Conservation (phyloP, 2,329 filamentous ascomycete species). For the Aspergillus neotritici region DNA sequence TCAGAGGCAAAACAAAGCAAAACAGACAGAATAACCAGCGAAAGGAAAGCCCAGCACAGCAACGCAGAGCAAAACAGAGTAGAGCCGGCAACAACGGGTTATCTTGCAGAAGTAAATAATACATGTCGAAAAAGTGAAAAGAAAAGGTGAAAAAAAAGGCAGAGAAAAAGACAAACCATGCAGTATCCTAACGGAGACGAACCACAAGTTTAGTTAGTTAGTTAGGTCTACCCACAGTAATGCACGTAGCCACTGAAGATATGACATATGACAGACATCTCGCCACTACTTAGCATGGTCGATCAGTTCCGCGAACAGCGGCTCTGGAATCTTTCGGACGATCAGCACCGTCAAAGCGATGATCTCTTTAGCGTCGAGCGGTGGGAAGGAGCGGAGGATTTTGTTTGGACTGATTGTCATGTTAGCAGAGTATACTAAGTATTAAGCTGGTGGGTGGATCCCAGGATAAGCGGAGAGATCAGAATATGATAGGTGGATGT, state of each 20-base stretch:
- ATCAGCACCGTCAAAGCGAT: conserved; percentile 80
- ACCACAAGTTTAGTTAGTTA: too few relatives aligned
- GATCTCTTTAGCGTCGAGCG: conserved; percentile 74
- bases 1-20: too few relatives aligned
- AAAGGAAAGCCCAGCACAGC: too few relatives aligned
- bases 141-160: too few relatives aligned
- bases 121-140: not conserved
- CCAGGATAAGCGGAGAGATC: too few relatives aligned
- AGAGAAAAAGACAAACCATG: too few relatives aligned
- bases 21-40: too few relatives aligned
- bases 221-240: not conserved
- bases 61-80: not conserved
- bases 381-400: conserved; percentile 79
- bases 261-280: too few relatives aligned
- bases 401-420: conserved; percentile 69
- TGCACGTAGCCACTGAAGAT: not conserved
- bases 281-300: conserved; percentile 60
- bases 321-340: conserved; percentile 81
- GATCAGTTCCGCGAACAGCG: conserved; percentile 86
- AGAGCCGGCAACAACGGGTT: too few relatives aligned
- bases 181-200: too few relatives aligned
- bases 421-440: too few relatives aligned
- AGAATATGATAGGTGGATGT: conserved; percentile 3
- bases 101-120: conserved; percentile 5
- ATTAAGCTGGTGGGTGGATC: too few relatives aligned